phyloP scores from a whole-genome alignment of 371 early-diverging fungal species.

The Polyrhizophydium stewartii region DNA sequence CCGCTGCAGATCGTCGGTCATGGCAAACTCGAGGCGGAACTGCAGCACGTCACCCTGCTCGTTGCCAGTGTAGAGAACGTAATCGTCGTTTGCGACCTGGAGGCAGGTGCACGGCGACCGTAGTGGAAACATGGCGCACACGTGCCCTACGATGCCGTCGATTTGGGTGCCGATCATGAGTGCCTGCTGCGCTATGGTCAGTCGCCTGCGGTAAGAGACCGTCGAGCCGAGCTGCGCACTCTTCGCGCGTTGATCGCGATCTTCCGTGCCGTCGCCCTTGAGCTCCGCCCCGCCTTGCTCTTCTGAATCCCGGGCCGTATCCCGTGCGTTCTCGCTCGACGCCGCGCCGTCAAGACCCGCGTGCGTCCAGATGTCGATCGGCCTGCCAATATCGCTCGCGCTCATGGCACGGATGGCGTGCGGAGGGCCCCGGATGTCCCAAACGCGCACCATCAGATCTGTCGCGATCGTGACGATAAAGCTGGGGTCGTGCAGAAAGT shows the following conservation, averaged over 20 bases:
- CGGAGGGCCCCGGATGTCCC: slow-evolving; percentile 4
- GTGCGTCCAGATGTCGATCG: neutral
- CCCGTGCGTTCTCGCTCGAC: neutral
- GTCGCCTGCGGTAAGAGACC: no score
- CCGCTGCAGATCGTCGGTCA: no score
- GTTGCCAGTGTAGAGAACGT: slow-evolving; percentile 3
- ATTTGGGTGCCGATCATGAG: neutral
- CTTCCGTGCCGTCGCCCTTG: neutral
- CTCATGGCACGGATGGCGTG: no score
- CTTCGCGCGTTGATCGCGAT: neutral
- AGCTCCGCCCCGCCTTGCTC: neutral
- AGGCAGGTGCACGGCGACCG: slow-evolving; percentile 5
- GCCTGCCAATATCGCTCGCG: neutral
- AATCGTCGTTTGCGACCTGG: neutral
- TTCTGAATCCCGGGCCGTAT: no score
- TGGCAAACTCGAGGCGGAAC: slow-evolving; percentile 2
- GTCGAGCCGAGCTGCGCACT: no score
- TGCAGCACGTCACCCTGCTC: slow-evolving; percentile 5
- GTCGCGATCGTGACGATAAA: slow-evolving; percentile 7
- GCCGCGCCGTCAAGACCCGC: neutral
- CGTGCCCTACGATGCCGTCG: neutral
- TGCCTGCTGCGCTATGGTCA: neutral
- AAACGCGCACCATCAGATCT: slow-evolving; percentile 10
- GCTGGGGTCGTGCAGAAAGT: slow-evolving; percentile 7
- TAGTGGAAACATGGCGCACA: slow-evolving; percentile 4